Conservation (phyloP, 306 rosid genomes). For the Phaseolus lunatus region DNA sequence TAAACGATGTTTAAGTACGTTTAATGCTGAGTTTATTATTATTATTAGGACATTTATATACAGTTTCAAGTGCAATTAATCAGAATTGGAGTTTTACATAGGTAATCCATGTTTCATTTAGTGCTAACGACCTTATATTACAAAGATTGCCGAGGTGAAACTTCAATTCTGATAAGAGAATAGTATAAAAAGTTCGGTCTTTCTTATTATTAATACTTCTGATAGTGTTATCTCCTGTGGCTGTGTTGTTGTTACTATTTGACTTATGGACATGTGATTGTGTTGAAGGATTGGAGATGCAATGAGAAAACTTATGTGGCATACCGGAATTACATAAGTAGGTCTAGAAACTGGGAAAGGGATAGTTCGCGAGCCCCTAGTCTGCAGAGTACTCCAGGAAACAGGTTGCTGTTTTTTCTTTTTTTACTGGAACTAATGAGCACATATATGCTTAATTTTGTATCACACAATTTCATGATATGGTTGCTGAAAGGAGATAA, state of each 20-base stretch:
- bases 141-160: background rate
- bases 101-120: background rate
- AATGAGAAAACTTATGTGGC: slow-evolving; percentile 94
- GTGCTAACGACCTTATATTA: background rate
- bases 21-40: background rate
- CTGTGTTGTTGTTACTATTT: slow-evolving; percentile 5
- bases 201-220: background rate
- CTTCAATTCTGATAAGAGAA: background rate
- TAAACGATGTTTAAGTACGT: slow-evolving; percentile 3
- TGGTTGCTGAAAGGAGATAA: background rate
- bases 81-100: background rate
- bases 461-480: background rate
- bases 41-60: background rate
- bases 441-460: slow-evolving; percentile 34
- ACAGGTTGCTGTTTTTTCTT: slow-evolving; percentile 69
- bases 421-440: slow-evolving; percentile 29
- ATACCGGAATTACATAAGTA: slow-evolving; percentile 70
- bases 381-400: slow-evolving; percentile 91
- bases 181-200: background rate
- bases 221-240: background rate
- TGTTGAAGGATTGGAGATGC: slow-evolving; percentile 93
- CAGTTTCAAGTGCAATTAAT: background rate
- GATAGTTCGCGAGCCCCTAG: slow-evolving; percentile 68
- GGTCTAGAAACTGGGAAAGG: slow-evolving; percentile 89
- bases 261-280: slow-evolving; percentile 21